Evolutionary conservation across 2,329 filamentous ascomycete species (phyloP), one percentile per base, ranked within the genome.

Genomic region (Ascochyta rabiei): DNA sequence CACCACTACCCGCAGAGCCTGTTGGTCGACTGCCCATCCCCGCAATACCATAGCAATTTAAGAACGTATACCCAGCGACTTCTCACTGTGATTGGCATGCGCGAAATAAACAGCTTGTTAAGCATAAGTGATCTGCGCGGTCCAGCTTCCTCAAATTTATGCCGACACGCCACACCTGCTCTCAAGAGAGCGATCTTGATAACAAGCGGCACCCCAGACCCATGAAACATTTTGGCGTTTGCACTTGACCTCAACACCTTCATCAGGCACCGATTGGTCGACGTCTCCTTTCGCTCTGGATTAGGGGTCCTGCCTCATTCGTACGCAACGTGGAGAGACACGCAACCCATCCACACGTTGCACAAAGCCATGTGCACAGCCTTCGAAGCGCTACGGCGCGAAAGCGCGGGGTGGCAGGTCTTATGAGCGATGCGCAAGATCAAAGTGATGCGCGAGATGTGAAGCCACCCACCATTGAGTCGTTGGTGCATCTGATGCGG

Each of bases 81-180:
- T 9, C 26, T 5, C 18, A 15, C 2, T 12, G 6, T 56, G 47
- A 56, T 56, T 56, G 53, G 53, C 38, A 38, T n/a, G 15, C n/a
- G 7, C 8, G 12, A 38, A 38, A 33, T 50, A 42, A 35, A 56
- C 31, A 30, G 19, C 24, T 4, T 37, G 2, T 47, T 38, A 48
- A 47, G 53, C 53, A 56, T 56, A 16, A 56, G 38, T 31, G 47
- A 51, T 51, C 42, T 43, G 19, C 43, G 38, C 35, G 37, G 42
- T 39, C 43, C 30, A 56, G 37, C 43, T 51, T 48, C 53, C 53
- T 56, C 53, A 48, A 56, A 44, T 51, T 48, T 35, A 42, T 49
- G 46, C 46, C 35, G 15, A 31, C 18, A 35, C 30, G 45, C 51
- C 34, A 39, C 35, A 24, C 44, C 23, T 48, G 40, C 34, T 26